These are phyloP conservation scores for Aspergillus olivimuriae DNA, from an alignment of 495 filamentous ascomycete species.

Conservation along the genomic window DNA sequence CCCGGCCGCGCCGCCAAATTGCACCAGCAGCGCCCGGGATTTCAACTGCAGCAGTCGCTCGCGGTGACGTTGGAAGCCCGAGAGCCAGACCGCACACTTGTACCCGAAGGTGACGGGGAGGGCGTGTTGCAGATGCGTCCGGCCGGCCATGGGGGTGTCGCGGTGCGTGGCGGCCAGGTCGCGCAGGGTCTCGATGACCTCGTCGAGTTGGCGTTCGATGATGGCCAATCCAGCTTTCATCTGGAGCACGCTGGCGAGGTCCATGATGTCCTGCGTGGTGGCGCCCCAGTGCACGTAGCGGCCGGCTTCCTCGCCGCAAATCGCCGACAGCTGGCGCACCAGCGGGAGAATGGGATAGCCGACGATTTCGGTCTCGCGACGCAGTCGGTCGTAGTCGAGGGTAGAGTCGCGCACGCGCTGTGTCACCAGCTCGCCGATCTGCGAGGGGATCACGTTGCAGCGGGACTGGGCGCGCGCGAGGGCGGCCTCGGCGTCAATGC, in stretches of 20 bases:
- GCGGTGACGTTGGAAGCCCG: constrained; percentile 36
- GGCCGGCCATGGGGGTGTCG: constrained; percentile 46
- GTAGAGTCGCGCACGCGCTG: constrained; percentile 19
- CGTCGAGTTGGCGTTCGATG: constrained; percentile 30
- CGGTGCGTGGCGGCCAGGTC: constrained; percentile 32
- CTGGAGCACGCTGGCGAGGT: constrained; percentile 42
- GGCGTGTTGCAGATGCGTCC: constrained; percentile 48
- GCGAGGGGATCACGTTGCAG: constrained; percentile 37
- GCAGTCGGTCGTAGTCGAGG: constrained; percentile 35
- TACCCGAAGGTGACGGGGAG: constrained; percentile 45
- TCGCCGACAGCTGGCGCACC: constrained; percentile 36
- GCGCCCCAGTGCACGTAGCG: constrained; percentile 52
- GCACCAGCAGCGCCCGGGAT: constrained; percentile 31
- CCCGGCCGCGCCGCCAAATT: constrained; percentile 45
- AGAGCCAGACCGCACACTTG: constrained; percentile 41
- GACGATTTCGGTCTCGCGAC: constrained; percentile 45
- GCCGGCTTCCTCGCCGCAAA: constrained; percentile 34
- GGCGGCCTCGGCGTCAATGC: constrained; percentile 45
- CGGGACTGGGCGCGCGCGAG: constrained; percentile 41
- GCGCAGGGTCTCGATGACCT: constrained; percentile 29
- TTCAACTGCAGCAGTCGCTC: constrained; percentile 33
- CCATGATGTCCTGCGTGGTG: constrained; percentile 53
- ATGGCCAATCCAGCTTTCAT: constrained; percentile 40
- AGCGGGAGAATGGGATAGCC: constrained; percentile 48
- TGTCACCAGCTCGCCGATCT: constrained; percentile 36